Evolutionary conservation across 2,329 filamentous ascomycete genomes (phyloP).

Genomic region (Alternaria rosae): DNA sequence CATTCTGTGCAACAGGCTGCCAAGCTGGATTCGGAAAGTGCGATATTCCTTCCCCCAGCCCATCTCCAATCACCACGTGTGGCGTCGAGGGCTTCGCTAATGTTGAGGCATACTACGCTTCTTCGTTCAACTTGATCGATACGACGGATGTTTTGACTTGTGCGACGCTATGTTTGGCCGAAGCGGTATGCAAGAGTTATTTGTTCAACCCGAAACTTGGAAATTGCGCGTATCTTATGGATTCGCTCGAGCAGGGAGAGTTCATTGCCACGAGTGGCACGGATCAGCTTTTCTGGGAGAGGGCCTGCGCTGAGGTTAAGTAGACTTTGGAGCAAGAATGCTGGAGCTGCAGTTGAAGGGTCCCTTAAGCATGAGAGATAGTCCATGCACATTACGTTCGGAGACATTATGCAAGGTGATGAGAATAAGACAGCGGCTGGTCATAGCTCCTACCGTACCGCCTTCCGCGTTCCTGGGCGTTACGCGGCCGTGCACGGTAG

Average conservation of each 20-base stretch:
- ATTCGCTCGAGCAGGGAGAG: conserved; percentile 3
- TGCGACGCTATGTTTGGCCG: conserved; percentile 17
- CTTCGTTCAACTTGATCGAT: conserved; percentile 22
- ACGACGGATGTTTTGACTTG: conserved; percentile 18
- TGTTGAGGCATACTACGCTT: conserved; percentile 22
- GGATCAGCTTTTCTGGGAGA: conserved; percentile 6
- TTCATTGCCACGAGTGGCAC: conserved; percentile 3
- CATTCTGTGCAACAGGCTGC: conserved; percentile 42
- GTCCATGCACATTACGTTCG: background rate
- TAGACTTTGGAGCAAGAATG: background rate
- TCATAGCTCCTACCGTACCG: background rate
- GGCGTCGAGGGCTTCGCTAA: conserved; percentile 22
- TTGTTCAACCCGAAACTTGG: conserved; percentile 15
- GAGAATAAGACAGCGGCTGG: background rate
- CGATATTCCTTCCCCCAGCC: background rate
- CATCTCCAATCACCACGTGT: conserved; percentile 11
- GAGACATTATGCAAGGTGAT: background rate
- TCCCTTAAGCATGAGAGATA: background rate
- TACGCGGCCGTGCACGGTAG: background rate
- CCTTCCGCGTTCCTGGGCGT: background rate
- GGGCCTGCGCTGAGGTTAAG: background rate
- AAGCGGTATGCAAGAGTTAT: conserved; percentile 20
- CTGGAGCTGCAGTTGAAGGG: background rate
- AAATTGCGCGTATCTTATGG: conserved; percentile 2
- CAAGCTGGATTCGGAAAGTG: conserved; percentile 40